These are phyloP conservation scores for Spizellomyces punctatus DNA, from an alignment of 192 early-diverging fungal genomes.

Conservation along the genomic window DNA sequence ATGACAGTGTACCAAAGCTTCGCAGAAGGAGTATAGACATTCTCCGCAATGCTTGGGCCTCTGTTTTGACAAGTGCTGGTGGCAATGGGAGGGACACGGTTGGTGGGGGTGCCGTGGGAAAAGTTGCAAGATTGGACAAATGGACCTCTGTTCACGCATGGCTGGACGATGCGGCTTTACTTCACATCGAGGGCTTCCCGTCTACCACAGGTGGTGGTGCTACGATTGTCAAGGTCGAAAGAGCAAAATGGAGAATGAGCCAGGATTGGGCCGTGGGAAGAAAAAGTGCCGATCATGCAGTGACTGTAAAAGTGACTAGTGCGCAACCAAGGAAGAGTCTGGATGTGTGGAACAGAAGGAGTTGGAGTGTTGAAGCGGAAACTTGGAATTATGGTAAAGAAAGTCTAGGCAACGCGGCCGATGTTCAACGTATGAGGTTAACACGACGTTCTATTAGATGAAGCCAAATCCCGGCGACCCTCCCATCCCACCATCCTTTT, in stretches of 20 bases:
- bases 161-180: conserved; percentile 24
- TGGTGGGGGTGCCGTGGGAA: background rate
- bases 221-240: no score
- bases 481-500: background rate
- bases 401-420: background rate
- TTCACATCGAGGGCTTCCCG: conserved; percentile 19
- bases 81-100: background rate
- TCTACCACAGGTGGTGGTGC: background rate
- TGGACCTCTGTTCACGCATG: conserved; percentile 16
- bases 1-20: conserved; percentile 4
- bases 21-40: conserved; percentile 18
- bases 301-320: background rate
- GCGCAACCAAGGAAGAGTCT: conserved; percentile 6
- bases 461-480: background rate
- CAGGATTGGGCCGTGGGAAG: background rate
- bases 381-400: conserved; percentile 11
- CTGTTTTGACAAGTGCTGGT: background rate
- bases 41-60: conserved; percentile 13
- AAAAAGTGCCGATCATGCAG: background rate
- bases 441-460: no score
- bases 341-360: conserved; percentile 24
- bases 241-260: no score
- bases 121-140: conserved; percentile 11
- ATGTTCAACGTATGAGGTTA: background rate
- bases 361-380: conserved; percentile 26